phyloP scores from a whole-genome alignment of 2,329 filamentous ascomycete genomes.

The Aureobasidium sp. region DNA sequence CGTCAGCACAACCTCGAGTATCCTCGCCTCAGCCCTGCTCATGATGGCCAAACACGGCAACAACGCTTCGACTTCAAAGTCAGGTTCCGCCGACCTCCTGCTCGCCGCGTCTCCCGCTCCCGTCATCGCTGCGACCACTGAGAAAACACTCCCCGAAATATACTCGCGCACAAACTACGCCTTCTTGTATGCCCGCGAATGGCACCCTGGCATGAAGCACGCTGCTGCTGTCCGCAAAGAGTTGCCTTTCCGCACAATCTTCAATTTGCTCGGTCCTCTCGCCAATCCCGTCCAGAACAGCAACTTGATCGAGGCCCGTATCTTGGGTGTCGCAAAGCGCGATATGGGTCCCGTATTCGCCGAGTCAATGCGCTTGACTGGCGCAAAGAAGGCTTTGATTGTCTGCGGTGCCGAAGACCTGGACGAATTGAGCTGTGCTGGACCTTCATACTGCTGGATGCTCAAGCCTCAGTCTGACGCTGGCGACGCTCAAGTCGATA shows the following conservation, averaged over 20 bases:
- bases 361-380: conserved; percentile 69
- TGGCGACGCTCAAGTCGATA: conserved; percentile 43
- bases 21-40: conserved; percentile 78
- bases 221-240: conserved; percentile 80
- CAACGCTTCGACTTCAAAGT: conserved; percentile 88
- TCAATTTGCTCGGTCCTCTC: conserved; percentile 90
- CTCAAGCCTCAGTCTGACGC: conserved; percentile 48
- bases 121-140: conserved; percentile 65
- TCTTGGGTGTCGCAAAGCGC: conserved; percentile 86
- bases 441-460: conserved; percentile 82
- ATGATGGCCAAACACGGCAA: conserved; percentile 94
- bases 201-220: conserved; percentile 90
- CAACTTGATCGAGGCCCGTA: conserved; percentile 67
- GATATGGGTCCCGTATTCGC: conserved; percentile 85
- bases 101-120: conserved; percentile 64
- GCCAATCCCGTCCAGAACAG: conserved; percentile 81
- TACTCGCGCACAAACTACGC: conserved; percentile 83
- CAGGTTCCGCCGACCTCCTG: conserved; percentile 88
- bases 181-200: conserved; percentile 92
- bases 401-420: conserved; percentile 93
- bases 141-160: conserved; percentile 61
- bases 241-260: conserved; percentile 90
- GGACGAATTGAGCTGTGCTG: conserved; percentile 91
- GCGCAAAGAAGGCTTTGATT: conserved; percentile 75
- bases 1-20: conserved; percentile 90